phyloP scores from a whole-genome alignment of 805 yeast species.

The Saccharomycopsis fermentans region DNA sequence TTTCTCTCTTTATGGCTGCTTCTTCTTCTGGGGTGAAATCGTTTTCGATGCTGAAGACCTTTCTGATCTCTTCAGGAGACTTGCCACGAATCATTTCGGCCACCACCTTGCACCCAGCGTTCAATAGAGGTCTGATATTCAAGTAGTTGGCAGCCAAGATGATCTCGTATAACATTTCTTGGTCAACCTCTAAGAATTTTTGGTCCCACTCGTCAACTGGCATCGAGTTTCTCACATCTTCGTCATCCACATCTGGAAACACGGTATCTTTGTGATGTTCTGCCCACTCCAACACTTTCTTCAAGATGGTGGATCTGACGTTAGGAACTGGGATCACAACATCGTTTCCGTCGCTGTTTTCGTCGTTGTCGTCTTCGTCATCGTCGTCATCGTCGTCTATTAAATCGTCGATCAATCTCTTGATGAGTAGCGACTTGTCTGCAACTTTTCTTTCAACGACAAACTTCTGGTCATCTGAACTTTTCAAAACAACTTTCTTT shows the following conservation, averaged over 20 bases:
- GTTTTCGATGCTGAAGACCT: constrained; percentile 69
- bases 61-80: constrained; percentile 70
- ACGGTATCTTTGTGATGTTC: constrained; percentile 80
- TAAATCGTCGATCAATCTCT: constrained; percentile 76
- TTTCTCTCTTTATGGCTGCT: constrained; percentile 78
- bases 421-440: constrained; percentile 74
- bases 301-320: constrained; percentile 76
- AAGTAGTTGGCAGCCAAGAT: constrained; percentile 73
- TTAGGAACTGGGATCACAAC: constrained; percentile 84
- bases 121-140: constrained; percentile 63
- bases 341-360: constrained; percentile 54
- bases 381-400: constrained; percentile 30
- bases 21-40: constrained; percentile 84
- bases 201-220: constrained; percentile 96
- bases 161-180: constrained; percentile 75
- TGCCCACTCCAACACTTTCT: constrained; percentile 93
- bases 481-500: constrained; percentile 40
- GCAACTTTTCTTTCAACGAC: constrained; percentile 75
- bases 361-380: constrained; percentile 50
- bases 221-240: constrained; percentile 75
- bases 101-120: constrained; percentile 71
- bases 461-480: constrained; percentile 75
- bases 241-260: constrained; percentile 74
- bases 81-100: constrained; percentile 80
- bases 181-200: constrained; percentile 88